Conservation (phyloP, 2,329 filamentous ascomycete genomes). For the Apiospora koreana region DNA sequence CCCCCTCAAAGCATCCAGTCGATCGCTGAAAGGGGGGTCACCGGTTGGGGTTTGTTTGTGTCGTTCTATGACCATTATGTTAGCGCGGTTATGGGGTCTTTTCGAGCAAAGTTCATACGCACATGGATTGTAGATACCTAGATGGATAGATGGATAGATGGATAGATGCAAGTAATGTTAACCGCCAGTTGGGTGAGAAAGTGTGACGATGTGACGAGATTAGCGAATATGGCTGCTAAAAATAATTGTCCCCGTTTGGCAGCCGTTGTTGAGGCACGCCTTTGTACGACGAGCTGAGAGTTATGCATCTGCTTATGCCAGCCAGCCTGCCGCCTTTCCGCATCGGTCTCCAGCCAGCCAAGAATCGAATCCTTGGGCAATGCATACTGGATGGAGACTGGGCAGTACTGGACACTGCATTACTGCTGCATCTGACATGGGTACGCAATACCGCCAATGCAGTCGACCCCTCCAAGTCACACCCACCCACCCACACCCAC, state of each 20-base stretch:
- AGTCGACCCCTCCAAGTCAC: slow-evolving; percentile 6
- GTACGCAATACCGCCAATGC: slow-evolving; percentile 5
- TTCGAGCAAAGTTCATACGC: not conserved
- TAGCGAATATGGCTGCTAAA: not conserved
- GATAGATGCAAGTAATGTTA: not conserved
- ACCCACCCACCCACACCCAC: not conserved
- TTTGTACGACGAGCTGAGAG: not conserved
- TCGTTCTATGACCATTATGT: not conserved
- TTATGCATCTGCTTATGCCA: not conserved
- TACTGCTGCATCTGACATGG: slow-evolving; percentile 7
- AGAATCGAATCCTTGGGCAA: slow-evolving; percentile 3
- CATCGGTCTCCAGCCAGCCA: not conserved
- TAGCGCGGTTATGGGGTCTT: too few species aligned
- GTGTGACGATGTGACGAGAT: slow-evolving; percentile 6
- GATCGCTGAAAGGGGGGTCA: not conserved
- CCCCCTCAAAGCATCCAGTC: not conserved
- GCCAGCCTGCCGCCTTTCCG: not conserved
- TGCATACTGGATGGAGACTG: not conserved
- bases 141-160: too few species aligned
- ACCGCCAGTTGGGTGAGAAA: not conserved
- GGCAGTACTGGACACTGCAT: too few species aligned
- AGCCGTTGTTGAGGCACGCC: not conserved
- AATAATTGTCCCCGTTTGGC: not conserved
- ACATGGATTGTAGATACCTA: not conserved
- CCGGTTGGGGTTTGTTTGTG: not conserved